Base-by-base conservation (phyloP, 441 rosid genomes). In the Corymbia calophylla region DNA sequence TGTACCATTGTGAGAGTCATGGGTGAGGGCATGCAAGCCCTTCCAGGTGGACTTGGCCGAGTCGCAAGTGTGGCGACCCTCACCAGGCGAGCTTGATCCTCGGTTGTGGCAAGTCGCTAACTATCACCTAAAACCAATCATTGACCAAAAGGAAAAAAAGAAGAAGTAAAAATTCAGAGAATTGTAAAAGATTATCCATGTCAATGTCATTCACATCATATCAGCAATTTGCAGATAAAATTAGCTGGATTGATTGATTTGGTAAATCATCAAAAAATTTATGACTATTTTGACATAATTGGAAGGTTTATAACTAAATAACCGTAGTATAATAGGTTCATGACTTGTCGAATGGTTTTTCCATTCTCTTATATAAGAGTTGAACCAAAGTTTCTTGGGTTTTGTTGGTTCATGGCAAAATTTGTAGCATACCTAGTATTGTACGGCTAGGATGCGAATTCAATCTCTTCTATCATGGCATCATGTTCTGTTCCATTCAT, bases 191-290 rank as follows among this genome's bases (percentile, higher is more conserved):
- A 56, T 56, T 23, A 29, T 56, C 29, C 0, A 1, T 56, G 13
- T 23, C 0, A 23, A 1, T 56, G 4, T 1, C 29, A 56, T 56
- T 0, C 29, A 56, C 6, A 56, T 0, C 35, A n/a, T 17, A 14
- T 64, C 7, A 60, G 1, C 7, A 29, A 62, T 62, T 62, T 62
- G 2, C 8, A 4, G 3, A 29, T 6, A 62, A n/a, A 64, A n/a
- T 64, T 64, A 31, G 10, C 0, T 6, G 0, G 0, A n/a, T 15
- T 14, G 5, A 64, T 0, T 15, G 9, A 7, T 14, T 14, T 64
- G 3, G 0, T 9, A 64, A n/a, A n/a, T n/a, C 0, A 0, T 64
- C 0, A n/a, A 64, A 64, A n/a, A 0, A 2, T 7, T 64, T 64
- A 64, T 15, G 39, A 4, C 1, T 64, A 64, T 15, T 1, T 62